Percentiles rank a stretch among this genome's conserved stretches.
Evolutionary conservation across 352 stramenopile genomes (phyloP).

Genomic region (Pseudoperonospora humuli): DNA sequence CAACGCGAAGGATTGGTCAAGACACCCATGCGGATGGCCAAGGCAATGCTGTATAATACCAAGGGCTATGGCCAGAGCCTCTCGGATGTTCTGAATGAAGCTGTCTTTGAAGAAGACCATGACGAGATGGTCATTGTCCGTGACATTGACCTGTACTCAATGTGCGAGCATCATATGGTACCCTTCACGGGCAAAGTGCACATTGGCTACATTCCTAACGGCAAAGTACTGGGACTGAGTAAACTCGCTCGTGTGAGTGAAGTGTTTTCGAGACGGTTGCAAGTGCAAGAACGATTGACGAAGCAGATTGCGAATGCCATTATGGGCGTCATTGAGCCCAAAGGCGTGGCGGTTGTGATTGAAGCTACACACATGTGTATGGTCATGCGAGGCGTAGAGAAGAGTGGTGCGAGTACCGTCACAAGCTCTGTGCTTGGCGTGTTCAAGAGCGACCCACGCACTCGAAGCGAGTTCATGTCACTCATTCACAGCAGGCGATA

Average conservation of each 20-base stretch:
- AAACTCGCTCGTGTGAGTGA: conserved; percentile 98
- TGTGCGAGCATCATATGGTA: conserved; percentile 99
- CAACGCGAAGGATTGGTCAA: conserved; percentile 91
- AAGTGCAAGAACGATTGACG: conserved; percentile 99
- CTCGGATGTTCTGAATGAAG: conserved; percentile 90
- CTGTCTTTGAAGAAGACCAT: conserved; percentile 97
- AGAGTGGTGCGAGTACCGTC: conserved; percentile 93
- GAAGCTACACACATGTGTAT: conserved; percentile 99
- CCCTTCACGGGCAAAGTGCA: conserved; percentile 97
- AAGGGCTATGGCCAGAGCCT: conserved; percentile 91
- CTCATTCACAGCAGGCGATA: conserved; percentile 78
- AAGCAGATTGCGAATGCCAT: conserved; percentile 98
- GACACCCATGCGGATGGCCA: conserved; percentile 96
- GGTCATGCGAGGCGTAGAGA: conserved; percentile 98
- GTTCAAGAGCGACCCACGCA: conserved; percentile 93
- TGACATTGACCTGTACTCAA: conserved; percentile 98
- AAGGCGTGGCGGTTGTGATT: conserved; percentile 98
- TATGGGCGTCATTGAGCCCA: conserved; percentile 93
- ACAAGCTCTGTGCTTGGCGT: conserved; percentile 95
- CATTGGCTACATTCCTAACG: conserved; percentile 92
- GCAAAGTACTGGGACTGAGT: conserved; percentile 95
- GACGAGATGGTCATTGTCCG: conserved; percentile 99
- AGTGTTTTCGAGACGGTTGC: conserved; percentile 93
- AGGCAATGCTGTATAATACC: conserved; percentile 95
- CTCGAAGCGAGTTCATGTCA: conserved; percentile 84